Percentiles rank a stretch among this genome's conserved stretches.
phyloP scores from a whole-genome alignment of 1,139 yeast species.

The Blastobotrys persicus region DNA sequence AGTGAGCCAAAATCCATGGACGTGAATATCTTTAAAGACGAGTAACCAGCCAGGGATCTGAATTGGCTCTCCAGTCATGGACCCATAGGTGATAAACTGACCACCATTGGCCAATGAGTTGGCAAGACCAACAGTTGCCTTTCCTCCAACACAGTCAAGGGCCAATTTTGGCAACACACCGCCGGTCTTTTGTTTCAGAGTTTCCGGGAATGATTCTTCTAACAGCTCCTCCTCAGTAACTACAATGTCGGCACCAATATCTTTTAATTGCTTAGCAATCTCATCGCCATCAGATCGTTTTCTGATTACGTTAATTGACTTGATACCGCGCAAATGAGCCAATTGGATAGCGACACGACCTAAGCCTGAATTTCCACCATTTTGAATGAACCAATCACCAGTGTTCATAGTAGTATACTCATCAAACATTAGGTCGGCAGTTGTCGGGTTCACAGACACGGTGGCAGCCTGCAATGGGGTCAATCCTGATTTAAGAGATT shows the following conservation, averaged over 20 bases:
- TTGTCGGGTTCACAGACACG: conserved; percentile 82
- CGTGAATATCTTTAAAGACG: conserved; percentile 81
- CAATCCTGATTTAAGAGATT: conserved; percentile 35
- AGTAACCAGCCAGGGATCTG: conserved; percentile 80
- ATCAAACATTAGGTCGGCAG: conserved; percentile 86
- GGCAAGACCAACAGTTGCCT: conserved; percentile 74
- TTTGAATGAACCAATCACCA: conserved; percentile 93
- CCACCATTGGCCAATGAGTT: conserved; percentile 70
- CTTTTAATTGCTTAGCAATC: conserved; percentile 54
- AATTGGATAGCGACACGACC: conserved; percentile 89
- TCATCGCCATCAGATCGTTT: conserved; percentile 72
- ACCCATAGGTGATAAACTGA: conserved; percentile 86
- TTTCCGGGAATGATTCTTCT: conserved; percentile 59
- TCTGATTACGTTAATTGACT: conserved; percentile 83
- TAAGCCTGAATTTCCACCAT: conserved; percentile 94
- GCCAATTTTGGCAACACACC: conserved; percentile 61
- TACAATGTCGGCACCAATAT: conserved; percentile 81
- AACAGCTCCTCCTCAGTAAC: conserved; percentile 81
- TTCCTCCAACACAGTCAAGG: conserved; percentile 90
- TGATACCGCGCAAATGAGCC: conserved; percentile 71
- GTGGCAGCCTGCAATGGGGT: conserved; percentile 69
- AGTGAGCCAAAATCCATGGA: conserved; percentile 93
- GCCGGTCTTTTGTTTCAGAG: conserved; percentile 60
- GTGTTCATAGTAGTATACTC: conserved; percentile 57
- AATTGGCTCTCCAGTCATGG: conserved; percentile 95